Evolutionary conservation across 2,329 filamentous ascomycete genomes (phyloP).

Genomic region (Colletotrichum agaves): DNA sequence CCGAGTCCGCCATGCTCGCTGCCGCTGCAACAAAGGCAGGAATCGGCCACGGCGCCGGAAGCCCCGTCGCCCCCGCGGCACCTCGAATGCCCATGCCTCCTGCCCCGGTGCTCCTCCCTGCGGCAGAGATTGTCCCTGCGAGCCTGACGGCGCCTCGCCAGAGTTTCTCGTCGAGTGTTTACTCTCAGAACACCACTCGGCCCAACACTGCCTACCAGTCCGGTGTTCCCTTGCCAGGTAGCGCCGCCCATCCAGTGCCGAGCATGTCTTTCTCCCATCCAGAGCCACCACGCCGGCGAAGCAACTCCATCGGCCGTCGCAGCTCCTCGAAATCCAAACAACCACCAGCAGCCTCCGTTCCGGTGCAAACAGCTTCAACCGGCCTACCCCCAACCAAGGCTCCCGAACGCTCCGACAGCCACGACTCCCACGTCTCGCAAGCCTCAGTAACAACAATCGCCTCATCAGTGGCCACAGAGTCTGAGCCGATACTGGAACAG

Average conservation of each 20-base stretch:
- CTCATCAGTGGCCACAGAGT: slow-evolving; percentile 37
- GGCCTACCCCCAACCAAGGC: neutral
- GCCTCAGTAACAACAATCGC: slow-evolving; percentile 53
- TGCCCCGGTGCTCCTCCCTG: slow-evolving; percentile 39
- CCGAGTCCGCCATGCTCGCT: slow-evolving; percentile 34
- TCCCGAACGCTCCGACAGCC: slow-evolving; percentile 35
- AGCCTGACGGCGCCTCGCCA: slow-evolving; percentile 36
- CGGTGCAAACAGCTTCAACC: neutral
- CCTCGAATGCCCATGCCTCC: slow-evolving; percentile 27
- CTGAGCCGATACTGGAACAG: slow-evolving; percentile 41
- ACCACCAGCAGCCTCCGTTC: slow-evolving; percentile 34
- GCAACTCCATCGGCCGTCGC: slow-evolving; percentile 33
- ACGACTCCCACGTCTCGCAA: slow-evolving; percentile 41
- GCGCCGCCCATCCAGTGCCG: slow-evolving; percentile 39
- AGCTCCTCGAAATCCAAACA: slow-evolving; percentile 23
- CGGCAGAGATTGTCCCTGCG: slow-evolving; percentile 45
- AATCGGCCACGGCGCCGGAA: slow-evolving; percentile 36
- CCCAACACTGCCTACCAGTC: slow-evolving; percentile 39
- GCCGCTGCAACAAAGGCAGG: slow-evolving; percentile 38
- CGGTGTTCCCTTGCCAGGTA: slow-evolving; percentile 22
- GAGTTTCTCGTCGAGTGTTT: slow-evolving; percentile 49
- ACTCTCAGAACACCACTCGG: slow-evolving; percentile 48
- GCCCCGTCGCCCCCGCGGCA: slow-evolving; percentile 27
- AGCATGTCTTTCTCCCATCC: slow-evolving; percentile 39
- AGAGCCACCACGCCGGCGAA: slow-evolving; percentile 36